Evolutionary conservation across 116 monocot species (phyloP), one percentile per base, ranked within the genome.

Genomic region (Zostera marina): DNA sequence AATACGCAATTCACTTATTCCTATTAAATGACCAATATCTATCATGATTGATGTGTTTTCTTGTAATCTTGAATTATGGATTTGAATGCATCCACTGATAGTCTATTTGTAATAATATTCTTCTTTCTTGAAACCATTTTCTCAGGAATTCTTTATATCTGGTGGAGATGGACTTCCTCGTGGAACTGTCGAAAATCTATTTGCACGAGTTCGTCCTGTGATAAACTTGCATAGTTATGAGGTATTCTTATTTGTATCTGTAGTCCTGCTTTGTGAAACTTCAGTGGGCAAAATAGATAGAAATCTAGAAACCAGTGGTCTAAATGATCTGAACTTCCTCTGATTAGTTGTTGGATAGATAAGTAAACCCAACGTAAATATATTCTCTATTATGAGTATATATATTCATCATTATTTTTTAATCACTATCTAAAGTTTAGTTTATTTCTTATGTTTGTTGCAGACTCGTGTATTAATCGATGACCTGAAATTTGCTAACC

Each of bases 121-220:
- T 32, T 32, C 32, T 32, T 40, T 22, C 22, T 20, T 43, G 12
- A 12, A 54, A 54, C 54, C 15, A 60, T n/a, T 49, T 42, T 44
- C 75, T 52, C 66, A 96, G 89, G 96, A 96, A 66, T 96, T 96
- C 67, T 96, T 96, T 53, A 76, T 96, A 61, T 88, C 89, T 63
- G 96, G 96, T 40, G 96, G 96, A 73, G 96, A 96, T 76, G 96
- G 96, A 39, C 58, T 96, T 61, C 96, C 96, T 69, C 81, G 89
- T 56, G 96, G 96, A 63, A 82, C 84, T 22, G 96, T 96, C 54
- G 96, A 96, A 66, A 96, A 96, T 70, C 60, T 80, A 41, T 77
- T 96, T 22, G 72, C 96, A 63, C 81, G 82, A 26, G 67, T 82
- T 63, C 88, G 89, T 21, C 81, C 81, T 24, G 65, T 96, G 60